Evolutionary conservation across 495 filamentous ascomycete genomes (phyloP), one percentile per base, ranked within the genome.

Genomic region (Durotheca rogersii): DNA sequence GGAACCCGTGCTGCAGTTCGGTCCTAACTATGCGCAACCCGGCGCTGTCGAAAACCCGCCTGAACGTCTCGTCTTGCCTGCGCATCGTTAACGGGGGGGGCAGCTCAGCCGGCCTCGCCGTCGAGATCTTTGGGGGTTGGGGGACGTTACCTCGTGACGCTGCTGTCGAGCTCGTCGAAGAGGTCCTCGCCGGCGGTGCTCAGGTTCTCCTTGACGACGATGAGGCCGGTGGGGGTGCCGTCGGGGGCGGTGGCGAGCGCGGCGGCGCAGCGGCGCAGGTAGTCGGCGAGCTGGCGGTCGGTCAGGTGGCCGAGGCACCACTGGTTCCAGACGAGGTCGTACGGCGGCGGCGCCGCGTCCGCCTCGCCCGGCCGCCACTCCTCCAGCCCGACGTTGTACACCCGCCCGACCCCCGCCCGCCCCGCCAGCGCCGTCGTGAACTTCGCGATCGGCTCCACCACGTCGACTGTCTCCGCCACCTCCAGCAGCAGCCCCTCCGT

Each of bases 251-350:
- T 61, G 7, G 69, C 75, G 39, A 94, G 49, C 0, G 73, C 79
- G 0, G 58, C 55, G 30, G 70, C 75, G 60, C 88, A 88, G 29
- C 85, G 72, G 52, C 67, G 46, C 7, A 96, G 67, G 49, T 85
- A 95, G 10, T 64, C 73, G 15, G 83, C 78, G 15, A 96, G 65
- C 67, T 95, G 82, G 29, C 59, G 60, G 70, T 95, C 92, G n/a
- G 82, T 91, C 41, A 96, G 69, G 64, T 96, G 86, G 11, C 89
- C 88, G n/a, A 94, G 68, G 70, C 90, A 96, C 90, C 90, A 95
- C 69, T 96, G 92, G 37, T 81, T 87, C 78, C 82, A 86, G 56
- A 87, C 73, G 34, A 86, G 56, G 51, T 83, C 76, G 49, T 79
- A 90, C 74, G 30, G 76, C 37, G 47, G 71, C 78, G 53, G 87